These are phyloP conservation scores for Chaetoceros tenuissimus DNA, from an alignment of 108 stramenopile genomes.

Conservation along the genomic window DNA sequence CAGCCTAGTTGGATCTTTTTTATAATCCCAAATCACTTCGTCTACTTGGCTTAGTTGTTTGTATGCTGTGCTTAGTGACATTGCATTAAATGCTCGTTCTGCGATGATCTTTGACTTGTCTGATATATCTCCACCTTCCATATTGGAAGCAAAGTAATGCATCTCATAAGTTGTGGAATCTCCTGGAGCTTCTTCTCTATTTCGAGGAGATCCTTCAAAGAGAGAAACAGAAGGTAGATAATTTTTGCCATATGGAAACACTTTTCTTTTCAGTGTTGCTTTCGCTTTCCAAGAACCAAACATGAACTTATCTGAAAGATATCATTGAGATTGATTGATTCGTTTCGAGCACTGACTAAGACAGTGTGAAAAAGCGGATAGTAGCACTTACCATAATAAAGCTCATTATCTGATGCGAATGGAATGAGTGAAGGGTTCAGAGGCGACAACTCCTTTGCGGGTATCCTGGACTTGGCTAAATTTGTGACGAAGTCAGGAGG, in stretches of 20 bases:
- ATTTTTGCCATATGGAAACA: constrained; percentile 31
- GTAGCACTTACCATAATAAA: neutral
- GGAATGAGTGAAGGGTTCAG: neutral
- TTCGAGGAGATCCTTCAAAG: constrained; percentile 36
- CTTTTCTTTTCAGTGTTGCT: constrained; percentile 32
- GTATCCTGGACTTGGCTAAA: neutral
- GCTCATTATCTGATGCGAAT: neutral
- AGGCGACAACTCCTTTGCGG: neutral
- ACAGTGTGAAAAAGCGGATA: neutral
- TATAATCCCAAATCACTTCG: constrained; percentile 35
- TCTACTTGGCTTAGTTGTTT: constrained; percentile 30
- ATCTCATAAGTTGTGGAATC: constrained; percentile 18
- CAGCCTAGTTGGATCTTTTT: constrained; percentile 33
- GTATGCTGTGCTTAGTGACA: constrained; percentile 33
- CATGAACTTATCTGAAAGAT: constrained; percentile 10
- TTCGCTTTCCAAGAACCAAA: constrained; percentile 38
- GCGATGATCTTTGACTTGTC: constrained; percentile 29
- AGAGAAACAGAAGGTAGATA: constrained; percentile 30
- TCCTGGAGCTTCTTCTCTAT: constrained; percentile 34
- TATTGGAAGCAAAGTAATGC: constrained; percentile 31
- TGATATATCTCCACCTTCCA: constrained; percentile 14
- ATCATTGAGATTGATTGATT: neutral
- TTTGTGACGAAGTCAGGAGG: neutral
- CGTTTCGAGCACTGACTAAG: neutral
- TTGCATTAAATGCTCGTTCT: constrained; percentile 36